Evolutionary conservation across 306 rosid genomes (phyloP).

Genomic region (Cucurbita pepo): DNA sequence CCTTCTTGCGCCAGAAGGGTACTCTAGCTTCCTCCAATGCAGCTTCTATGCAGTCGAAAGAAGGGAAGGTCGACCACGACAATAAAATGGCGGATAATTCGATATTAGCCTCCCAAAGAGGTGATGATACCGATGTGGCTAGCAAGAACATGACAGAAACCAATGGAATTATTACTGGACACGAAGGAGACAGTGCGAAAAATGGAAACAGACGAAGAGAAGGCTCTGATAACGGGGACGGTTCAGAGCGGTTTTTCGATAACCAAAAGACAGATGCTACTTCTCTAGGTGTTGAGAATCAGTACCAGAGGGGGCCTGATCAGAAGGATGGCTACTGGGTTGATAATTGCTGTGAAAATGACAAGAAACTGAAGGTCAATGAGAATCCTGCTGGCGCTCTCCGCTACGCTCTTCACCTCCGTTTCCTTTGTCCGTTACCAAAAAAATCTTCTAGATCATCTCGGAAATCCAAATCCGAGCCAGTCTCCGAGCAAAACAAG

Average conservation of each 20-base stretch:
- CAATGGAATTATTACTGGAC: slow-evolving; percentile 17
- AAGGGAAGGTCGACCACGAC: slow-evolving; percentile 17
- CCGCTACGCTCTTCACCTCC: slow-evolving; percentile 93
- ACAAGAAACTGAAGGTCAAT: slow-evolving; percentile 35
- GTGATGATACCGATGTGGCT: background rate
- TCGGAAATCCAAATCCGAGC: slow-evolving; percentile 35
- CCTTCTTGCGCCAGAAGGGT: slow-evolving; percentile 89
- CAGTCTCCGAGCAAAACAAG: slow-evolving; percentile 27
- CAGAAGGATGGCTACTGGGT: slow-evolving; percentile 25
- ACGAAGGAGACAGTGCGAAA: slow-evolving; percentile 14
- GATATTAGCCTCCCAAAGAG: slow-evolving; percentile 11
- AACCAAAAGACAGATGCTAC: background rate
- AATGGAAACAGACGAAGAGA: slow-evolving; percentile 9
- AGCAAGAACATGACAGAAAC: slow-evolving; percentile 20
- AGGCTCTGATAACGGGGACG: slow-evolving; percentile 8
- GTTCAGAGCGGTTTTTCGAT: background rate
- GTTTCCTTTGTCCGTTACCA: slow-evolving; percentile 62
- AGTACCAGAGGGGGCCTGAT: slow-evolving; percentile 21
- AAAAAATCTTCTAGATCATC: slow-evolving; percentile 36
- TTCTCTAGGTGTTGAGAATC: background rate
- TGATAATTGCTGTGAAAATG: slow-evolving; percentile 33
- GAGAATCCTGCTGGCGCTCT: slow-evolving; percentile 51
- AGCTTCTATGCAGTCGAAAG: slow-evolving; percentile 24
- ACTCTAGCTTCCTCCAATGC: slow-evolving; percentile 47
- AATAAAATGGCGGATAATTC: slow-evolving; percentile 13